These are phyloP conservation scores for Omphalotus olearius DNA, from an alignment of 1,284 basidiomycete genomes.

Conservation along the genomic window DNA sequence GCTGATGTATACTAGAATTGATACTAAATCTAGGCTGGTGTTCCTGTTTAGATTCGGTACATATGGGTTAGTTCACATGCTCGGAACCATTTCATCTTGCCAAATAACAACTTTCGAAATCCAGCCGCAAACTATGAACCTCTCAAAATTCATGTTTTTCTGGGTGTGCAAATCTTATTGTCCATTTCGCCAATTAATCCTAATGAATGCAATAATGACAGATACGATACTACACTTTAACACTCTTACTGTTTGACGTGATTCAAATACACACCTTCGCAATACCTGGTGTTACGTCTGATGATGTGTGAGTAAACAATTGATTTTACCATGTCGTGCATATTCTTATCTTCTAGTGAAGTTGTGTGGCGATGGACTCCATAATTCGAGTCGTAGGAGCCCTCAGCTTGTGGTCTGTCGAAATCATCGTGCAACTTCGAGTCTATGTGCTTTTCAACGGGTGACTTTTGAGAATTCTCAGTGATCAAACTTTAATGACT, in stretches of 20 bases:
- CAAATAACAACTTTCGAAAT: not conserved
- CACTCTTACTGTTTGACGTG: constrained; percentile 35
- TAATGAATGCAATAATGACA: constrained; percentile 11
- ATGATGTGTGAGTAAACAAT: constrained; percentile 24
- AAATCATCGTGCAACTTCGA: constrained; percentile 38
- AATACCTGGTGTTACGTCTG: constrained; percentile 25
- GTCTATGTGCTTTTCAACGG: constrained; percentile 33
- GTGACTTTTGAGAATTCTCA: constrained; percentile 18
- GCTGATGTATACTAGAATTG: not conserved
- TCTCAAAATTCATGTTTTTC: constrained; percentile 34
- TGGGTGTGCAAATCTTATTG: constrained; percentile 24
- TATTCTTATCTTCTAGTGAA: constrained; percentile 10
- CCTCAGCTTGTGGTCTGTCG: constrained; percentile 36
- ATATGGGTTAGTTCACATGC: constrained; percentile 28
- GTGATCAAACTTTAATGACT: not conserved
- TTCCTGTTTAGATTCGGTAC: constrained; percentile 26
- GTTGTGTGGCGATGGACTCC: constrained; percentile 34
- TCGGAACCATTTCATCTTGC: not conserved
- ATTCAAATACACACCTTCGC: constrained; percentile 37
- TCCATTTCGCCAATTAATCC: not conserved
- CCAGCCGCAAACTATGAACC: constrained; percentile 25
- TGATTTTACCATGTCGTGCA: not conserved
- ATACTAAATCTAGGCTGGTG: not conserved
- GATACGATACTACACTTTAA: constrained; percentile 41
- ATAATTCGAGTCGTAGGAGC: constrained; percentile 33